Evolutionary conservation across 305 asterid genomes (phyloP).

Genomic region (Euphrasia arctica): DNA sequence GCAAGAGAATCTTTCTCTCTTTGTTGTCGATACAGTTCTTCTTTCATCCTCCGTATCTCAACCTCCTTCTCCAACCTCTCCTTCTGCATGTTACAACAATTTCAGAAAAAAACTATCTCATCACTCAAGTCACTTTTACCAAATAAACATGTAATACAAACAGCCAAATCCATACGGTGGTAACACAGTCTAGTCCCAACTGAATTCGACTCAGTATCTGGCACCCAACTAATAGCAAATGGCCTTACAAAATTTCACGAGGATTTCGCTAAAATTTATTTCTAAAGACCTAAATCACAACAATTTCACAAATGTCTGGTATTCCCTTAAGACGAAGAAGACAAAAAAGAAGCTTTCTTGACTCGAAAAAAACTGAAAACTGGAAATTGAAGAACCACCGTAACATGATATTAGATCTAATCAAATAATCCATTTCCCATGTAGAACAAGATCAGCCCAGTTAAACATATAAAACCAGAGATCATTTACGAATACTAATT

Average conservation of each 20-base stretch:
- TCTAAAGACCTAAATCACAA: too few species aligned
- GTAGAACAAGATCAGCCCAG: not conserved
- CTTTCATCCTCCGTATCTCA: conserved; percentile 59
- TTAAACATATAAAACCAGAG: not conserved
- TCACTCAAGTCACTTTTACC: not conserved
- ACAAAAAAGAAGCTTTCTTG: not conserved
- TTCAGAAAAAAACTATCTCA: not conserved
- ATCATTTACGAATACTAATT: not conserved
- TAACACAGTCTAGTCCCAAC: too few species aligned
- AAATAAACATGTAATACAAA: not conserved
- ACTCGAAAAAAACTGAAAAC: not conserved
- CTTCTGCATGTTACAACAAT: conserved; percentile 39
- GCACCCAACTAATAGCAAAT: too few species aligned
- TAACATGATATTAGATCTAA: not conserved
- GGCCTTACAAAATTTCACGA: too few species aligned
- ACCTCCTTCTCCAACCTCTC: conserved; percentile 70
- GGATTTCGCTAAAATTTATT: too few species aligned
- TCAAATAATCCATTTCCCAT: not conserved
- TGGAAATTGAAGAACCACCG: not conserved
- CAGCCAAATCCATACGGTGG: too few species aligned
- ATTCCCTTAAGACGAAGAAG: not conserved
- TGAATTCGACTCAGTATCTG: too few species aligned
- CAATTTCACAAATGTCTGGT: too few species aligned
- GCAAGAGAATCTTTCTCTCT: conserved; percentile 25
- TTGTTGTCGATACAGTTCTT: conserved; percentile 39